Evolutionary conservation across 2,329 filamentous ascomycete genomes (phyloP).

Genomic region (Aulographum hederae): DNA sequence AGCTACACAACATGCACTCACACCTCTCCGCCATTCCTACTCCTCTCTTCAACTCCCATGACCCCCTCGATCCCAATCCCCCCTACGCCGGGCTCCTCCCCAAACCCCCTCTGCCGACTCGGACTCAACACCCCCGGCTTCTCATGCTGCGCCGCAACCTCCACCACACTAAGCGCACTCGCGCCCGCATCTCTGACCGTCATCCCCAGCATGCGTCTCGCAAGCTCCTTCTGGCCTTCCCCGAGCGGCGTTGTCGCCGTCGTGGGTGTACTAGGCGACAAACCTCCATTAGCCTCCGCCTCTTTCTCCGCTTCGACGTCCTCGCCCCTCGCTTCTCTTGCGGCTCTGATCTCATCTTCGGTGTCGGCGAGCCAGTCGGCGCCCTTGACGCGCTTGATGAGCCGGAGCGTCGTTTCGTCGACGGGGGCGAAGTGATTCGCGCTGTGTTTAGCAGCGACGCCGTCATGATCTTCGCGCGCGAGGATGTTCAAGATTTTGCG

Average conservation of each 20-base stretch:
- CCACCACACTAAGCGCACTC: slow-evolving; percentile 18
- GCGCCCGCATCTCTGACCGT: slow-evolving; percentile 16
- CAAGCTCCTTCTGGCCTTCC: slow-evolving; percentile 18
- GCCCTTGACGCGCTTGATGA: slow-evolving; percentile 56
- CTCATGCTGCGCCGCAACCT: slow-evolving; percentile 20
- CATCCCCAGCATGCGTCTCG: slow-evolving; percentile 20
- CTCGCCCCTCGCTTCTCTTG: slow-evolving; percentile 6
- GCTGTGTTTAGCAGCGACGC: slow-evolving; percentile 18
- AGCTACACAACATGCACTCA: too few species aligned
- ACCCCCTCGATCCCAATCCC: too few species aligned
- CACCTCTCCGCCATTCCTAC: too few species aligned
- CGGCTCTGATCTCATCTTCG: too few species aligned
- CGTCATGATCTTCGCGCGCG: background rate
- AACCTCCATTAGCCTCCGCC: background rate
- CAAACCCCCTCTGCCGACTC: too few species aligned
- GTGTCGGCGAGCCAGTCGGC: slow-evolving; percentile 44
- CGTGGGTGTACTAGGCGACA: background rate
- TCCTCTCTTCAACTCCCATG: too few species aligned
- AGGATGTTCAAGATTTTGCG: slow-evolving; percentile 58
- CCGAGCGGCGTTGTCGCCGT: slow-evolving; percentile 4
- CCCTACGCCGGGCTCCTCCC: too few species aligned
- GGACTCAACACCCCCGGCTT: slow-evolving; percentile 22
- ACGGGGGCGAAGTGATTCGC: slow-evolving; percentile 55
- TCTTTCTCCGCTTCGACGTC: background rate
- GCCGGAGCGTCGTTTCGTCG: slow-evolving; percentile 60